Conservation (phyloP, 1,284 basidiomycete species). For the Exobasidium cylindrosporum region DNA sequence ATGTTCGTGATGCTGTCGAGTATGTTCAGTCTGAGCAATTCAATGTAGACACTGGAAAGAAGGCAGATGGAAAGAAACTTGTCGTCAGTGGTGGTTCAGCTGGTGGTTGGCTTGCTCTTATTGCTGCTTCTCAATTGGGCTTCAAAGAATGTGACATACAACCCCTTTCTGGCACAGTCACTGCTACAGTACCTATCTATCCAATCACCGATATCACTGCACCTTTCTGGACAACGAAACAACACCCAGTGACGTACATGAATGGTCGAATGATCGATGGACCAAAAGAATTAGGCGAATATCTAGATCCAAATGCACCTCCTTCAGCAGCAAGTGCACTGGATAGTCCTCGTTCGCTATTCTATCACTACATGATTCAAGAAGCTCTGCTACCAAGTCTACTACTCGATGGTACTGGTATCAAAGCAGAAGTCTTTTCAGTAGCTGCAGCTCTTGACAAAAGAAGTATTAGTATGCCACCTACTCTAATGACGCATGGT, state of each 20-base stretch:
- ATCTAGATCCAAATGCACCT: constrained; percentile 24
- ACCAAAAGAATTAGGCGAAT: constrained; percentile 24
- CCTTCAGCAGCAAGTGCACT: constrained; percentile 9
- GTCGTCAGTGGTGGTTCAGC: constrained; percentile 32
- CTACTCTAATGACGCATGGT: constrained; percentile 37
- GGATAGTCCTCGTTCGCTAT: constrained; percentile 18
- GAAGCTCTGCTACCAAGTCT: constrained; percentile 28
- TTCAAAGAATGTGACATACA: constrained; percentile 29
- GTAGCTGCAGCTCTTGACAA: constrained; percentile 24
- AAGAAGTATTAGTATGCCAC: constrained; percentile 24
- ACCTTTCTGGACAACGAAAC: constrained; percentile 36
- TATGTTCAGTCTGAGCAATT: constrained; percentile 28
- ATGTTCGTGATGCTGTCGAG: constrained; percentile 22
- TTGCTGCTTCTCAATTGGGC: constrained; percentile 27
- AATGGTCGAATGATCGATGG: constrained; percentile 22
- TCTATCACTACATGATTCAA: constrained; percentile 40
- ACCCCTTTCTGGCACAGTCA: constrained; percentile 9
- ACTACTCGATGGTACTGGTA: constrained; percentile 35
- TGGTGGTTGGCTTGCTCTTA: constrained; percentile 39
- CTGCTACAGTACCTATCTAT: constrained; percentile 33
- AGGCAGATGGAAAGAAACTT: constrained; percentile 25
- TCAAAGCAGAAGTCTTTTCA: constrained; percentile 27
- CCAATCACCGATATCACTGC: constrained; percentile 37
- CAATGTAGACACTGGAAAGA: constrained; percentile 13
- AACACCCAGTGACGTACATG: constrained; percentile 34